Base-by-base conservation (phyloP, 73 alveolate genomes). In the Blepharisma stoltei region DNA sequence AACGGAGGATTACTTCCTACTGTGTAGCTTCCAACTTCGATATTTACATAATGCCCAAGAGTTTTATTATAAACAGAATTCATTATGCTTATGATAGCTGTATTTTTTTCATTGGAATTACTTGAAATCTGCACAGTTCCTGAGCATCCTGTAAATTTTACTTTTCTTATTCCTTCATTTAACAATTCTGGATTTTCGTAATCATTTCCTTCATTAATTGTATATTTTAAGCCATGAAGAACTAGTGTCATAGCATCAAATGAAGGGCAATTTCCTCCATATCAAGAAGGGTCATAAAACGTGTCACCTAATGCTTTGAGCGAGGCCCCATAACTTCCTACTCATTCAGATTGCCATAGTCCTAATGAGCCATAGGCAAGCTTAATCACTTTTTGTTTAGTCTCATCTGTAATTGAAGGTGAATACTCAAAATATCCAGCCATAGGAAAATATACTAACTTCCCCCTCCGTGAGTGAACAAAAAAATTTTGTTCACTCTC, bases 121-220 rank as follows among this genome's bases (percentile, higher is more conserved):
- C 23, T n/a, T 9, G 73, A 60, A 60, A 60, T 60, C 14, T n/a
- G 23, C 1, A 60, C 38, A 0, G 46, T 60, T 60, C 73, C 73
- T 14, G 73, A 60, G 73, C 73, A 60, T 14, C 73, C 73, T 8
- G 23, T 25, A 60, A 60, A 60, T 25, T 25, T 60, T 18, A 8
- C 37, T 60, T 25, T n/a, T 60, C 73, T 0, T 20, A 60, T 60
- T 2, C 23, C 14, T 18, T 25, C 23, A 20, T 20, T 60, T 25
- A 60, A 5, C 3, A 60, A 8, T 25, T 60, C 18, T 18, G 73
- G 18, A 60, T 60, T 47, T 25, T 60, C 73, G 5, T 60, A 60
- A 60, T 60, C 73, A 60, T 2, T 2, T 60, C 73, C 73, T 9
- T 2, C 23, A 20, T 60, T 5, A 8, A 60, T 38, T 14, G 5